phyloP scores from a whole-genome alignment of 139 green algal genomes.

The Volvox reticuliferus region DNA sequence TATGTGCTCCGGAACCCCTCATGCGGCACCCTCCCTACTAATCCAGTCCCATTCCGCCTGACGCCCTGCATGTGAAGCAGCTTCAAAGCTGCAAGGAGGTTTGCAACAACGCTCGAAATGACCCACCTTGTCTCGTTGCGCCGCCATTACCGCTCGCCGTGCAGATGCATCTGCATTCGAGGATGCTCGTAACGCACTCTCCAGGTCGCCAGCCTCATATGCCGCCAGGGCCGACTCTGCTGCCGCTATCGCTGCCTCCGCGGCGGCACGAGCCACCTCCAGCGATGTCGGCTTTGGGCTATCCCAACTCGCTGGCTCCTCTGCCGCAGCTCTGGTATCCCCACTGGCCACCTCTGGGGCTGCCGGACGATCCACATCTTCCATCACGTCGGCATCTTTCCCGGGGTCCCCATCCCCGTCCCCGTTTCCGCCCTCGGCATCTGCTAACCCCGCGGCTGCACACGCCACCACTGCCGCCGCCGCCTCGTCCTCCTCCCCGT shows the following conservation, averaged over 20 bases:
- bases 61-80: too few species aligned
- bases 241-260: conserved; percentile 20
- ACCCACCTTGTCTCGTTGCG: background rate
- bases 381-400: background rate
- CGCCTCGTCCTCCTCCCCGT: background rate
- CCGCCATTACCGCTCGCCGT: background rate
- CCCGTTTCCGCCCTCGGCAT: background rate
- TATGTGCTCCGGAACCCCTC: too few species aligned
- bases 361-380: background rate
- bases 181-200: background rate
- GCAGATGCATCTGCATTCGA: conserved; percentile 10
- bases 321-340: background rate
- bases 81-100: too few species aligned
- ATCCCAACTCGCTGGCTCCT: background rate
- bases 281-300: background rate
- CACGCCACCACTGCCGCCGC: background rate
- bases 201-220: background rate
- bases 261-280: background rate
- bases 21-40: too few species aligned
- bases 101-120: too few species aligned
- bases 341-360: too few species aligned
- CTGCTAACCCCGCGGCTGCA: background rate
- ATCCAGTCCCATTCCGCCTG: too few species aligned
- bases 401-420: background rate
- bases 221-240: conserved; percentile 26